Percentiles rank a stretch among this genome's conserved stretches.
Conservation (phyloP, 345 rosid genomes). For the Ailanthus altissimus region DNA sequence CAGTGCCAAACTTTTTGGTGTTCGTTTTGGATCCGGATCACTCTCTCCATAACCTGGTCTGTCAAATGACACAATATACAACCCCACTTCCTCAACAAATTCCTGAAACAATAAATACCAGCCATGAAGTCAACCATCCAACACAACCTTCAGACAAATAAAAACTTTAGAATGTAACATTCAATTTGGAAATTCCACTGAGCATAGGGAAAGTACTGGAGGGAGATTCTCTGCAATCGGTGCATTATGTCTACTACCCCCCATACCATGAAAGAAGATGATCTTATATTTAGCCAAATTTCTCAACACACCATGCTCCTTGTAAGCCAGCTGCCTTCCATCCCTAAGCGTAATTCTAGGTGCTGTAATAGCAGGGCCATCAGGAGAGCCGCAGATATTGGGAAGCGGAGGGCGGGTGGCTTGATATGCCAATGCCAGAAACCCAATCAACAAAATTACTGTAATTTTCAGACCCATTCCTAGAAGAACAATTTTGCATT, state of each 20-base stretch:
- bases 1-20: no score
- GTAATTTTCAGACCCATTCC: slow-evolving; percentile 27
- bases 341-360: slow-evolving; percentile 55
- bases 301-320: slow-evolving; percentile 44
- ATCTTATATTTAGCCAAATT: slow-evolving; percentile 45
- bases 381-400: slow-evolving; percentile 42
- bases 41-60: no score
- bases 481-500: neutral
- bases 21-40: no score
- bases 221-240: slow-evolving; percentile 25
- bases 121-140: neutral
- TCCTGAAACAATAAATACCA: slow-evolving; percentile 30
- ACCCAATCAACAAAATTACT: slow-evolving; percentile 32
- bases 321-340: slow-evolving; percentile 59
- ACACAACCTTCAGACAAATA: neutral
- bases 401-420: slow-evolving; percentile 47
- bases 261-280: slow-evolving; percentile 50
- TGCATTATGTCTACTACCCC: slow-evolving; percentile 38
- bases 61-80: slow-evolving; percentile 45
- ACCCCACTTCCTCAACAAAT: slow-evolving; percentile 42
- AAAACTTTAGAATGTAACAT: no score
- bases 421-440: slow-evolving; percentile 46
- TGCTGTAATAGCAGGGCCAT: slow-evolving; percentile 39
- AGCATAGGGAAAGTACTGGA: slow-evolving; percentile 37
- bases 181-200: neutral